phyloP scores from a whole-genome alignment of 805 yeast genomes.

The Ascoidea asiatica region DNA sequence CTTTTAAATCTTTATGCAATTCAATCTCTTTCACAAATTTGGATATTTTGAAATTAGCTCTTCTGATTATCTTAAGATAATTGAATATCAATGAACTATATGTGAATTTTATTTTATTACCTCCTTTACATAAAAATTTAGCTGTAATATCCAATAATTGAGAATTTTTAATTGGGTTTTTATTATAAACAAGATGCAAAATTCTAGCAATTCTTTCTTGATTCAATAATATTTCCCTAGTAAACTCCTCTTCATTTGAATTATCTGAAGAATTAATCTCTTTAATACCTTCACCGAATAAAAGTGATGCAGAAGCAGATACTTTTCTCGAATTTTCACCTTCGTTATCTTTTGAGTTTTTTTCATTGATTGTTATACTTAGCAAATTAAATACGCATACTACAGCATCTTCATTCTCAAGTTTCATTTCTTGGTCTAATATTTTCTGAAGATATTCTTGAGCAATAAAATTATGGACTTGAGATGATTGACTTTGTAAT shows the following conservation, averaged over 20 bases:
- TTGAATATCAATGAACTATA: conserved; percentile 64
- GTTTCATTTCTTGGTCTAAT: conserved; percentile 24
- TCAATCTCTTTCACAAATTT: conserved; percentile 12
- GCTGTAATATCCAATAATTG: conserved; percentile 31
- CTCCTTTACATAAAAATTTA: conserved; percentile 39
- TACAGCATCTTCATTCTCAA: conserved; percentile 33
- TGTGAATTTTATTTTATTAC: conserved; percentile 43
- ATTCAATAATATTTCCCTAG: no score
- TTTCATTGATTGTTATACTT: conserved; percentile 30
- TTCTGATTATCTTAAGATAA: conserved; percentile 46
- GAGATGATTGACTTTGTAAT: conserved; percentile 34
- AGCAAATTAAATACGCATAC: conserved; percentile 48
- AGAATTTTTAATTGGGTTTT: conserved; percentile 31
- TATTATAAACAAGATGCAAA: conserved; percentile 45
- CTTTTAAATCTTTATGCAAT: conserved; percentile 13
- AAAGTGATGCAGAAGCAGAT: conserved; percentile 5
- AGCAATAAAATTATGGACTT: conserved; percentile 44
- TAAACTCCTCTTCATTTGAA: conserved; percentile 23
- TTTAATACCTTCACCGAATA: conserved; percentile 16
- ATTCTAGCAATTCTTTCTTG: conserved; percentile 60
- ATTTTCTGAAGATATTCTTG: conserved; percentile 47
- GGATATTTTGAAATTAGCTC: conserved; percentile 22
- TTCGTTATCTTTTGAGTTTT: conserved; percentile 6
- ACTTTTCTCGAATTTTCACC: background rate
- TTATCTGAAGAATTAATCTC: conserved; percentile 13